These are phyloP conservation scores for Cercophora newfieldiana DNA, from an alignment of 495 filamentous ascomycete genomes.

Conservation along the genomic window DNA sequence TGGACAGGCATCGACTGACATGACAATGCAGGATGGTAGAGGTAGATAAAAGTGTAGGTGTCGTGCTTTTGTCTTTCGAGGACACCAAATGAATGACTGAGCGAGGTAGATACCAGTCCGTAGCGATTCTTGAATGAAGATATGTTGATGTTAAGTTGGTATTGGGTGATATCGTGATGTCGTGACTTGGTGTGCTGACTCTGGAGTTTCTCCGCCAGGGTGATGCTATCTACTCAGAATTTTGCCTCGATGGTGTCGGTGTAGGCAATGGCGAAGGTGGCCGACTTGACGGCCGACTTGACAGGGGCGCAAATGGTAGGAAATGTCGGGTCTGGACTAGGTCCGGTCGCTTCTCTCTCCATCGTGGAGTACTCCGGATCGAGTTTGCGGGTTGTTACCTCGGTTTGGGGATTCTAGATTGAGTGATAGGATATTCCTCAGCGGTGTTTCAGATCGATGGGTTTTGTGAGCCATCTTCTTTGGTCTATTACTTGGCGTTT, in stretches of 20 bases:
- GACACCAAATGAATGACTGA: slow-evolving; percentile 17
- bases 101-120: slow-evolving; percentile 3
- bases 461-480: too few species aligned
- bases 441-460: too few species aligned
- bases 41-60: slow-evolving; percentile 26
- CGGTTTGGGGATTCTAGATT: background rate
- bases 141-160: background rate
- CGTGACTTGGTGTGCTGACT: background rate
- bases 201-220: background rate
- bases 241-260: background rate
- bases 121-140: background rate
- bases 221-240: background rate
- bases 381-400: background rate
- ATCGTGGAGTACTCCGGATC: background rate
- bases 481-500: background rate
- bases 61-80: slow-evolving; percentile 27
- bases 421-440: too few species aligned
- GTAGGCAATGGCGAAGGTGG: background rate
- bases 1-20: slow-evolving; percentile 3
- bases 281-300: too few species aligned
- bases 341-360: background rate
- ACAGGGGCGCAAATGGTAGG: background rate
- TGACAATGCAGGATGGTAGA: slow-evolving; percentile 16
- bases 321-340: slow-evolving; percentile 2
- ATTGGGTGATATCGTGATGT: background rate